These are phyloP conservation scores for Acacia concinna DNA, from an alignment of 331 rosid species.

Conservation along the genomic window DNA sequence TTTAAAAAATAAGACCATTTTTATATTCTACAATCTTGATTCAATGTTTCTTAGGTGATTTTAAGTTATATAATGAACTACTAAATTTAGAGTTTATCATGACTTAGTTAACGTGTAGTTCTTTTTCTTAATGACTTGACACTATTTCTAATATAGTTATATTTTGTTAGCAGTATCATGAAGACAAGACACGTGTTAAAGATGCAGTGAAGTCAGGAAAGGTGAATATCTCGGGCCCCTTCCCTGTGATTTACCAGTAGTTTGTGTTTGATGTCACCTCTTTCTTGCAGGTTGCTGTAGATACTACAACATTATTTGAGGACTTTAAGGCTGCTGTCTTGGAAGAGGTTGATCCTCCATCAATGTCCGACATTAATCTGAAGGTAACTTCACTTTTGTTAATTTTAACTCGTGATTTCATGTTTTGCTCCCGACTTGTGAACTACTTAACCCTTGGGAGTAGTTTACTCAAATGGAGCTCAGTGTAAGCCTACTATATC, in stretches of 20 bases:
- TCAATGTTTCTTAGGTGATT: constrained; percentile 22
- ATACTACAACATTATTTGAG: constrained; percentile 65
- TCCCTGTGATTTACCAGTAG: constrained; percentile 27
- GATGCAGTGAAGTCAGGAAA: constrained; percentile 73
- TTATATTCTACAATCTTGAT: constrained; percentile 6
- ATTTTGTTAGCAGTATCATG: constrained; percentile 62
- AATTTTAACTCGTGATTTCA: constrained; percentile 1
- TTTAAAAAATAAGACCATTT: neutral
- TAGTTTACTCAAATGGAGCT: constrained; percentile 5
- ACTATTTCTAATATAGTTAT: constrained; percentile 11
- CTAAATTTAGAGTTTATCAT: constrained; percentile 17
- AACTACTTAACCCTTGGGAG: constrained; percentile 10
- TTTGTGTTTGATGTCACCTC: constrained; percentile 26
- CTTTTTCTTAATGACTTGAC: neutral
- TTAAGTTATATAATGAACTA: constrained; percentile 4
- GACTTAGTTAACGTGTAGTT: neutral
- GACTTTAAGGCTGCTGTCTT: constrained; percentile 66
- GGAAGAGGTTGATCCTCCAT: constrained; percentile 56
- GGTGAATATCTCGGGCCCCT: constrained; percentile 47
- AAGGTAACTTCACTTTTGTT: constrained; percentile 50
- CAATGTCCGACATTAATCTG: constrained; percentile 73
- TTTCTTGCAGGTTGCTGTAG: constrained; percentile 54
- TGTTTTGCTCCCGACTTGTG: constrained; percentile 24
- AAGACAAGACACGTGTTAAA: constrained; percentile 71
- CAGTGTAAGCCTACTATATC: constrained; percentile 15